These are phyloP conservation scores for Rhodocollybia butyracea DNA, from an alignment of 768 basidiomycete species.

Conservation along the genomic window DNA sequence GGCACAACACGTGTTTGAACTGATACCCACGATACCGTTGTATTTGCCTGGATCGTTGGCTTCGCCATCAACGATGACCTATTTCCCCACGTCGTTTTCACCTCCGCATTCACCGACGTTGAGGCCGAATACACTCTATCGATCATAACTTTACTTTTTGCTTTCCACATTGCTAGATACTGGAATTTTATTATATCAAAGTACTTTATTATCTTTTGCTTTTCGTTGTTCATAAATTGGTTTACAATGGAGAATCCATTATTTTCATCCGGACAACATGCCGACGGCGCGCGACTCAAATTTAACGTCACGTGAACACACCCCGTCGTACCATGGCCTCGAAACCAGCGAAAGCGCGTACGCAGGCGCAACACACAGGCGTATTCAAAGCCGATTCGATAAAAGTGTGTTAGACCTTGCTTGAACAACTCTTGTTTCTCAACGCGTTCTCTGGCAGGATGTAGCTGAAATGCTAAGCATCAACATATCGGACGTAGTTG, in stretches of 20 bases:
- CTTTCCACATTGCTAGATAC: too few relatives aligned
- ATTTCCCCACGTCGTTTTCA: conserved; percentile 50
- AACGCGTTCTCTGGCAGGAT: conserved; percentile 50
- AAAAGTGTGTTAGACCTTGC: conserved; percentile 42
- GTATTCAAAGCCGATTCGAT: conserved; percentile 63
- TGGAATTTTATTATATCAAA: too few relatives aligned
- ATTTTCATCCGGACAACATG: too few relatives aligned
- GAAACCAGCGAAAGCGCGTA: conserved; percentile 40
- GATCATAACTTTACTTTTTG: too few relatives aligned
- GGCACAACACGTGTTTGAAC: conserved; percentile 51
- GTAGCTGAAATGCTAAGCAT: conserved; percentile 87
- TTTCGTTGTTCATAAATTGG: too few relatives aligned
- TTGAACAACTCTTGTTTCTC: conserved; percentile 6
- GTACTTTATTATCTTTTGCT: too few relatives aligned
- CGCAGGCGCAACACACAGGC: conserved; percentile 51
- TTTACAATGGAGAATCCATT: too few relatives aligned
- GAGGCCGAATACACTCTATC: conserved; percentile 23
- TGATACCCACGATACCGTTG: conserved; percentile 48
- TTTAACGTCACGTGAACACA: neutral
- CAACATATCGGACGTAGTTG: conserved; percentile 72
- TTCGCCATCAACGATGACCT: conserved; percentile 50
- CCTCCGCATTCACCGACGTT: conserved; percentile 56
- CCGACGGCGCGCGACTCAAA: too few relatives aligned
- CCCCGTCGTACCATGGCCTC: conserved; percentile 30
- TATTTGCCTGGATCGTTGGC: conserved; percentile 46